Base-by-base conservation (phyloP, 441 rosid genomes). In the Gossypium davidsonii region DNA sequence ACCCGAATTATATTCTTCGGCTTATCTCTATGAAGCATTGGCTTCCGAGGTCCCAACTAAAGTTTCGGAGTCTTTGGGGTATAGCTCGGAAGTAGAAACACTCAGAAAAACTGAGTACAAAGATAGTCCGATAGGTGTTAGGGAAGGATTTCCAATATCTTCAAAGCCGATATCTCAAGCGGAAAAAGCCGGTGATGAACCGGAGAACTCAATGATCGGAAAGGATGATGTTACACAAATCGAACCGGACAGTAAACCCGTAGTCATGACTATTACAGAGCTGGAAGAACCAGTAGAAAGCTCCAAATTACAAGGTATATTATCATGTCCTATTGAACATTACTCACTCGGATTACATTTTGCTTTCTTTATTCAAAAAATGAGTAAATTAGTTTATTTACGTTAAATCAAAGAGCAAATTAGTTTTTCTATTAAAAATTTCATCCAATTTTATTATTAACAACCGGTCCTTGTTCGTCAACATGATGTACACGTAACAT, bases 1-100 rank as follows among this genome's bases (percentile, higher is more conserved):
- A 51, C 97, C 94, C 39, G 87, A 93, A 48, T 81, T 93, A 65
- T 73, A 77, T 69, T 83, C 78, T 69, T 80, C 67, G 15, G 84
- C 71, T 11, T 56, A 56, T 21, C 75, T 77, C 56, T 42, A 82
- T 44, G 83, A 77, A 18, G 77, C 77, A 3, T 66, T 76, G 46
- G 25, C 83, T 72, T 18, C 71, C 6, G 76, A 68, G 72, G 77
- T 44, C 55, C 74, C 73, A 6, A 57, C 34, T 39, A 55, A 60
- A 26, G 34, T 26, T 14, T 67, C 71, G 0, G 34, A 60, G 39
- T 71, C 70, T 73, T 53, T 67, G n/a, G 76, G 74, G 67, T 57
- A 75, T 26, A 39, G 49, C 3, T 73, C 15, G 18, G 60, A 67
- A 2, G 17, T 74, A 18, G 77, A 68, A 21, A 34, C 28, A 48